phyloP scores from a whole-genome alignment of 257 asterid genomes.

The Fraxinus americana region DNA sequence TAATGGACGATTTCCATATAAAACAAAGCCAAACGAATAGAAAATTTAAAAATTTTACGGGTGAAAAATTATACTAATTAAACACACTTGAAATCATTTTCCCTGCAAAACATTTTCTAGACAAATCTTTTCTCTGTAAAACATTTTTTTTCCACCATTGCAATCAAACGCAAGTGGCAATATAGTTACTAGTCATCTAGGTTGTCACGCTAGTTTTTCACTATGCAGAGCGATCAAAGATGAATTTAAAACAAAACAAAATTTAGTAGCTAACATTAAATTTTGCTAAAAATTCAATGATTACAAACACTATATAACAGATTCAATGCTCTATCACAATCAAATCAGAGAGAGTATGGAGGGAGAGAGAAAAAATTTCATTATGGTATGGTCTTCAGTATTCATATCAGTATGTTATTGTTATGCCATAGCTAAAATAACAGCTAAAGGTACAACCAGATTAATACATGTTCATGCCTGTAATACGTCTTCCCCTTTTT shows the following conservation, averaged over 20 bases:
- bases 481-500: too few relatives aligned
- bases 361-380: slow-evolving; percentile 38
- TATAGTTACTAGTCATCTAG: too few relatives aligned
- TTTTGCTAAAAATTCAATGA: not conserved
- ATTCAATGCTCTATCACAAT: not conserved
- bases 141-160: too few relatives aligned
- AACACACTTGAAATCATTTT: too few relatives aligned
- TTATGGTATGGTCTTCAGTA: slow-evolving; percentile 33
- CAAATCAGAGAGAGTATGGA: slow-evolving; percentile 22
- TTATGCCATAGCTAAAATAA: slow-evolving; percentile 35
- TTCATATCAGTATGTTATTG: slow-evolving; percentile 40
- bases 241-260: not conserved
- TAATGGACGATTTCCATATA: too few relatives aligned
- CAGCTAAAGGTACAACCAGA: slow-evolving; percentile 41
- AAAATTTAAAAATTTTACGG: too few relatives aligned
- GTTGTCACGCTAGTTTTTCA: not conserved
- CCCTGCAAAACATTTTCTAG: too few relatives aligned
- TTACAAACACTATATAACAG: not conserved
- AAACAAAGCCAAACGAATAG: too few relatives aligned
- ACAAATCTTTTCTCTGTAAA: too few relatives aligned
- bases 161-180: too few relatives aligned
- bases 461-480: slow-evolving; percentile 39
- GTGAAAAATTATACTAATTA: too few relatives aligned
- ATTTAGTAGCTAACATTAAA: not conserved
- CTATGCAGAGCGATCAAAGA: not conserved